Conservation (phyloP, 345 rosid species). For the Ricinus communis region DNA sequence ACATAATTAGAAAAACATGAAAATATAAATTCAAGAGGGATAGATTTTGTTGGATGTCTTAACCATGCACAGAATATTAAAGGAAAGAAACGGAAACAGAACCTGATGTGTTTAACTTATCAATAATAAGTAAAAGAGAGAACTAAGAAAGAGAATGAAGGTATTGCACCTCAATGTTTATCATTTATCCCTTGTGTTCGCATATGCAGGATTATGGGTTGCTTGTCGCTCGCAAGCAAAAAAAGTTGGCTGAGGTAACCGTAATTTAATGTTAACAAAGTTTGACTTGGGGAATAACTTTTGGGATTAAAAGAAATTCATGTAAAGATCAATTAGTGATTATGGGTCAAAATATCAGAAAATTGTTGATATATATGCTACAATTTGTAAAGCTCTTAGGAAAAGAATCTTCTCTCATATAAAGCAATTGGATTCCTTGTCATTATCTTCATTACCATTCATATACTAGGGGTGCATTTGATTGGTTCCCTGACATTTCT, state of each 20-base stretch:
- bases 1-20: not conserved
- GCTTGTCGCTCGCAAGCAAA: slow-evolving; percentile 36
- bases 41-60: not conserved
- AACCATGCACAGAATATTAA: not conserved
- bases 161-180: not conserved
- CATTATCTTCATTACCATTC: not conserved
- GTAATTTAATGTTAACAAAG: slow-evolving; percentile 14
- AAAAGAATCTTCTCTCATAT: not conserved
- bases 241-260: slow-evolving; percentile 51
- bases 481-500: not conserved
- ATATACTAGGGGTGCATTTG: not conserved
- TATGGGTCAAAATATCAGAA: not conserved
- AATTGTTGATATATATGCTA: slow-evolving; percentile 4
- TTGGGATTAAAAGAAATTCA: too few relatives aligned
- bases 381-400: not conserved
- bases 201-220: slow-evolving; percentile 57
- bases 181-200: not conserved
- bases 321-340: not conserved
- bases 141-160: too few relatives aligned
- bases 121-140: not conserved
- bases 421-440: not conserved
- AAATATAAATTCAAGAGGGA: not conserved
- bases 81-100: not conserved
- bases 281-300: not conserved
- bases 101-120: not conserved